Base-by-base conservation (phyloP, 306 rosid species). In the Trifolium pratense region DNA sequence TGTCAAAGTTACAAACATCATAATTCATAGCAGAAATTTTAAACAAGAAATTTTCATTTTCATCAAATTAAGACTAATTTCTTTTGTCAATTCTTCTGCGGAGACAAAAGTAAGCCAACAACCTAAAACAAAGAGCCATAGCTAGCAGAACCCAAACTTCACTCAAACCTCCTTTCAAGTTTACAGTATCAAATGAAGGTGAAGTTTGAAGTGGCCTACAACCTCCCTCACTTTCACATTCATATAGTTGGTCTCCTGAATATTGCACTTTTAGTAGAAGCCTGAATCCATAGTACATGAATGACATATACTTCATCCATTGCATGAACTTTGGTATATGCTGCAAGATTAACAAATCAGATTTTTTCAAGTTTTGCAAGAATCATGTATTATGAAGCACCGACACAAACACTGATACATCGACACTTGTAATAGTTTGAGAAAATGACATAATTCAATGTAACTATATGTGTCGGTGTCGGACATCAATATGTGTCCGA, bases 261-360 rank as follows among this genome's bases (percentile, higher is more conserved):
- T 91, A 94, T 31, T 94, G 98, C 79, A 94, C 97, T 78, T 94
- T 94, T 17, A 94, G 86, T 1, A 94, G 90, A 39, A 94, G 90
- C 73, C 96, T 86, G 68, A 89, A 94, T 9, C 98, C 97, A 68
- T 91, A 88, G 83, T 86, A 94, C 97, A 94, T 81, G 88, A 91
- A 91, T 6, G 97, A 91, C 42, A 87, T 37, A 71, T 91, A 89
- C 92, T 94, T 94, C 82, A 94, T 58, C 98, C 98, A 91, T 34
- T 79, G 87, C 96, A 88, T 89, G 72, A 89, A 84, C 78, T 84
- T 81, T 5, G 97, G 97, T 76, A 91, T 90, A 70, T 91, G 98
- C 98, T 94, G 96, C 92, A 82, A 74, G 17, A 63, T 43, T 18
- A 48, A 15, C 20, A 6, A 48, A 5, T 52, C 55, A 49, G 61